Conservation (phyloP, 176 grass and related monocot genomes). For the Aegilops sharonensis region DNA sequence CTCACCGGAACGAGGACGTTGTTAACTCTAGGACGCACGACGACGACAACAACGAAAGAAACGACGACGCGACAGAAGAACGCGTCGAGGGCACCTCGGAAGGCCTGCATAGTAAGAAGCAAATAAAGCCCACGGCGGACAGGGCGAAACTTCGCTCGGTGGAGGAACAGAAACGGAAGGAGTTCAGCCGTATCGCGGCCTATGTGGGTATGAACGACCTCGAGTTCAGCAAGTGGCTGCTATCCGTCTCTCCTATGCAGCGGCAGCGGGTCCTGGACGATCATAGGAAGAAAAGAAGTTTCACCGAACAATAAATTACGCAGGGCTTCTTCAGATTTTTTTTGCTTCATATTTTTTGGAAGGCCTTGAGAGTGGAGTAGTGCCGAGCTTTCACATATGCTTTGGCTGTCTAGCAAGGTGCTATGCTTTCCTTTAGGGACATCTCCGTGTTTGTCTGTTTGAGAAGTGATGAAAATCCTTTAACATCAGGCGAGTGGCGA, state of each 20-base stretch:
- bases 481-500: background rate
- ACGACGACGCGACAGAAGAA: background rate
- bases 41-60: background rate
- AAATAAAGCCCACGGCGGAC: background rate
- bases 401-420: background rate
- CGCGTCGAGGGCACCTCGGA: constrained; percentile 11
- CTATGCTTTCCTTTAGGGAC: too few species aligned
- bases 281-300: constrained; percentile 55
- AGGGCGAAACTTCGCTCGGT: constrained; percentile 19
- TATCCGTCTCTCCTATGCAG: constrained; percentile 54
- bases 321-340: background rate
- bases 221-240: constrained; percentile 85
- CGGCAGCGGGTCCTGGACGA: constrained; percentile 47
- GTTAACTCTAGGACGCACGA: constrained; percentile 48
- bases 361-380: too few species aligned
- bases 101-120: constrained; percentile 15
- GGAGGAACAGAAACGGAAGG: constrained; percentile 66
- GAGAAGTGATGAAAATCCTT: background rate
- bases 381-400: background rate
- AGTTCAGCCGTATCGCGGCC: constrained; percentile 60
- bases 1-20: constrained; percentile 86
- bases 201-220: constrained; percentile 71
- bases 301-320: background rate
- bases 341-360: background rate
- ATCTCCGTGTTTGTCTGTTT: background rate